Percentiles rank a stretch among this genome's conserved stretches.
Evolutionary conservation across 106 monocot genomes (phyloP).

Genomic region (Allium fistulosum): DNA sequence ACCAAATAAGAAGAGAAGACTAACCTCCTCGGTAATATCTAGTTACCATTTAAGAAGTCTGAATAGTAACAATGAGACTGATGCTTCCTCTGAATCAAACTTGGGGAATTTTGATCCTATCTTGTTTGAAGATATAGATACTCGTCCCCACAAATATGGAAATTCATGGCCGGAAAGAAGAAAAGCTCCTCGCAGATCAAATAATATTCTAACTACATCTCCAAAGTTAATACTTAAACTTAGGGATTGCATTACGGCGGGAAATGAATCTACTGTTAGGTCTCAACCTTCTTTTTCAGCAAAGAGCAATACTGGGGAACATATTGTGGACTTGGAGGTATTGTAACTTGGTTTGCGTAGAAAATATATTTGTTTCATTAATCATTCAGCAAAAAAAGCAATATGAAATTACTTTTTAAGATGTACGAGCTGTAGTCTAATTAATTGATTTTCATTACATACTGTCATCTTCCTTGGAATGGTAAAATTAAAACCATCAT

Average conservation of each 20-base stretch:
- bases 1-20: slow-evolving; percentile 1
- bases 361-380: too few species aligned
- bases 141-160: slow-evolving; percentile 11
- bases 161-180: slow-evolving; percentile 38
- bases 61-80: slow-evolving; percentile 6
- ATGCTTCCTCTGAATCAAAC: slow-evolving; percentile 3
- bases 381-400: too few species aligned
- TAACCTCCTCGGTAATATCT: slow-evolving; percentile 7
- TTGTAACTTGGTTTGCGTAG: too few species aligned
- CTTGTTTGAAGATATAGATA: slow-evolving; percentile 2
- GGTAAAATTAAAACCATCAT: too few species aligned
- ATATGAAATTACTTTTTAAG: too few species aligned
- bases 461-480: too few species aligned
- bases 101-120: not conserved
- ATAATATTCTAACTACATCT: slow-evolving; percentile 15
- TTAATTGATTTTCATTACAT: too few species aligned
- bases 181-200: slow-evolving; percentile 11
- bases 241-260: not conserved
- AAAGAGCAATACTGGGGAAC: not conserved
- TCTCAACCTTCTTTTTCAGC: slow-evolving; percentile 2
- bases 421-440: too few species aligned
- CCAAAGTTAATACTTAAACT: slow-evolving; percentile 5
- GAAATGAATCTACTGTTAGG: not conserved
- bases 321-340: too few species aligned
- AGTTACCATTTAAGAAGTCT: slow-evolving; percentile 26